These are phyloP conservation scores for Cyclotella choctawhatcheeana DNA, from an alignment of 108 stramenopile species.

Conservation along the genomic window DNA sequence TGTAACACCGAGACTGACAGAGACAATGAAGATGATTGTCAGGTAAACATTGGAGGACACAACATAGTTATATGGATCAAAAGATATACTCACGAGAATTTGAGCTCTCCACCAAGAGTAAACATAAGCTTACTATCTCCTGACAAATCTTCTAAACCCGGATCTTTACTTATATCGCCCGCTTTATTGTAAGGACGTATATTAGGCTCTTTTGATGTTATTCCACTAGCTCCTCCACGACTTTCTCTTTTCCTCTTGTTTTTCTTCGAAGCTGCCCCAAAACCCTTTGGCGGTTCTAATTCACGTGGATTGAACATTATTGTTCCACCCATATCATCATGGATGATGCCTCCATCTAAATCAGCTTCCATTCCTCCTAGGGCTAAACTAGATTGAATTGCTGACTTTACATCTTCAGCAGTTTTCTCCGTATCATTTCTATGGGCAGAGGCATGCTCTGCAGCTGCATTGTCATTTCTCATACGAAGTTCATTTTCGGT, in stretches of 20 bases:
- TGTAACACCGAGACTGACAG: conserved; percentile 52
- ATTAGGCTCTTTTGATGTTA: conserved; percentile 35
- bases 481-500: conserved; percentile 35
- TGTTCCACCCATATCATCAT: conserved; percentile 28
- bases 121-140: conserved; percentile 34
- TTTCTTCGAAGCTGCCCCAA: conserved; percentile 36
- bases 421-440: conserved; percentile 27
- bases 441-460: conserved; percentile 19
- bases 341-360: conserved; percentile 27
- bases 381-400: background rate
- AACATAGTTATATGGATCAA: background rate
- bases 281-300: conserved; percentile 48
- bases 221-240: conserved; percentile 42
- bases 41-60: background rate
- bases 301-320: conserved; percentile 41
- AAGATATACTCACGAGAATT: conserved; percentile 60
- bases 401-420: conserved; percentile 10
- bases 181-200: conserved; percentile 24
- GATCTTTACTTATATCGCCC: conserved; percentile 8
- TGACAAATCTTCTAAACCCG: conserved; percentile 1
- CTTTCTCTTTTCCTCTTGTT: conserved; percentile 39
- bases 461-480: conserved; percentile 19
- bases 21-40: background rate
- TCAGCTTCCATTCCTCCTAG: conserved; percentile 2
- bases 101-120: conserved; percentile 64